Conservation (phyloP, 352 stramenopile genomes). For the Globisporangium ultimum region DNA sequence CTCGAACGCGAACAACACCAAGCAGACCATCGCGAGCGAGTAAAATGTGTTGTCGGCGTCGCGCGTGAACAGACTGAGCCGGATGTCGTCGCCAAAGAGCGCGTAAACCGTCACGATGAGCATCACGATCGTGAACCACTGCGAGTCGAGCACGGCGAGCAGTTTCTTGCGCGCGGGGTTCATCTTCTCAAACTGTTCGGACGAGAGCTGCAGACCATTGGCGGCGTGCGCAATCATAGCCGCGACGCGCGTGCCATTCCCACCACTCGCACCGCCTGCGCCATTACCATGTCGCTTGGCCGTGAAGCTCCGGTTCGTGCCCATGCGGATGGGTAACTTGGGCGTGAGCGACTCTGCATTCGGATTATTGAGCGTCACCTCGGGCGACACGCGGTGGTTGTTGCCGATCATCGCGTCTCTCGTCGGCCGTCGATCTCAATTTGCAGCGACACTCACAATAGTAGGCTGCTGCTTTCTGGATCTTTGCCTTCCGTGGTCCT, state of each 20-base stretch:
- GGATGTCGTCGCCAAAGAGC: slow-evolving; percentile 91
- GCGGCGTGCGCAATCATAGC: slow-evolving; percentile 8
- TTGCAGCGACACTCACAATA: too few species aligned
- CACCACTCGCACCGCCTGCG: not conserved
- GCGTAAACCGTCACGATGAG: slow-evolving; percentile 90
- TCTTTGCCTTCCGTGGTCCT: too few species aligned
- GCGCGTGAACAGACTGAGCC: slow-evolving; percentile 70
- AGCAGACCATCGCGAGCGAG: slow-evolving; percentile 79
- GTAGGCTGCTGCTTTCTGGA: too few species aligned
- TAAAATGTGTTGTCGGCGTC: slow-evolving; percentile 82
- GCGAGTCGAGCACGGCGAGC: slow-evolving; percentile 63
- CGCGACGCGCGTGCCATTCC: not conserved
- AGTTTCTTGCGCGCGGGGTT: slow-evolving; percentile 37
- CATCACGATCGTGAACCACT: slow-evolving; percentile 80
- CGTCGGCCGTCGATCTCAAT: too few species aligned
- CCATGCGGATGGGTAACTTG: slow-evolving; percentile 48
- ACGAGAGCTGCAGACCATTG: slow-evolving; percentile 14
- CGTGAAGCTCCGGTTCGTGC: slow-evolving; percentile 25
- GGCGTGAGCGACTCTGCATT: slow-evolving; percentile 48
- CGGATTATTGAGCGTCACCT: slow-evolving; percentile 67
- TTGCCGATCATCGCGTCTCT: slow-evolving; percentile 20
- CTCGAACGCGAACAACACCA: slow-evolving; percentile 88
- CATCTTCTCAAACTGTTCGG: slow-evolving; percentile 37
- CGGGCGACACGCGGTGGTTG: slow-evolving; percentile 64
- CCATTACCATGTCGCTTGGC: slow-evolving; percentile 12